Evolutionary conservation across 768 basidiomycete genomes (phyloP), one percentile per base, ranked within the genome.

Genomic region (Suillus bovinus): DNA sequence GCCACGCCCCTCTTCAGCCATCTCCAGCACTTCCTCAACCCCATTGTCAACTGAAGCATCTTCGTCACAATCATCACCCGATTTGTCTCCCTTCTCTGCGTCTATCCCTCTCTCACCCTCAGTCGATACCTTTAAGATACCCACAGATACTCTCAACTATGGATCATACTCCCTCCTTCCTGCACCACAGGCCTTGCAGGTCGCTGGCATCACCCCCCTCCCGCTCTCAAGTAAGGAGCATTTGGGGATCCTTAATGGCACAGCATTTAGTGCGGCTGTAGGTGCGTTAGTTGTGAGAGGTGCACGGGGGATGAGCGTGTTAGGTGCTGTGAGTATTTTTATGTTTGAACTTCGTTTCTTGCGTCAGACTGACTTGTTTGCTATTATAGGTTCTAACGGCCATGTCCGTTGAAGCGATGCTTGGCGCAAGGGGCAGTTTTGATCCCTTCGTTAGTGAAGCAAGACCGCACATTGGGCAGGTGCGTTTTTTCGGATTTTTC

Each of bases 381-480:
- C 3, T 1, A 39, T 22, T 49, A 29, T 83, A 92, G 80, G 82
- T 89, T 7, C 83, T 86, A 67, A 94, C 93, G 0, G 93, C 93
- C 1, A 83, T 95, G 82, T 91, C 92, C 17, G 85, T 88, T 5
- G 93, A 95, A 71, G 93, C 92, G 7, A 83, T 94, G 65, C 75
- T 85, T 39, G 93, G 93, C 20, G 82, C 86, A 17, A 85, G 86
- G 27, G 86, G 80, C 14, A 88, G 87, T 0, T 91, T 88, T 69
- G 88, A 86, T 63, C 84, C 89, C 3, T 95, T 95, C 79, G 90
- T 95, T 63, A 81, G 83, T 59, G 76, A 81, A 41, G 85, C 88
- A 17, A 86, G 93, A 11, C 93, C 93, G 8, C 93, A 95, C 72
- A 88, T 90, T 6, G 93, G 93, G 58, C 93, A 94, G 78, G 83